phyloP scores from a whole-genome alignment of 495 filamentous ascomycete species.

The Hypoxylon trugodes region DNA sequence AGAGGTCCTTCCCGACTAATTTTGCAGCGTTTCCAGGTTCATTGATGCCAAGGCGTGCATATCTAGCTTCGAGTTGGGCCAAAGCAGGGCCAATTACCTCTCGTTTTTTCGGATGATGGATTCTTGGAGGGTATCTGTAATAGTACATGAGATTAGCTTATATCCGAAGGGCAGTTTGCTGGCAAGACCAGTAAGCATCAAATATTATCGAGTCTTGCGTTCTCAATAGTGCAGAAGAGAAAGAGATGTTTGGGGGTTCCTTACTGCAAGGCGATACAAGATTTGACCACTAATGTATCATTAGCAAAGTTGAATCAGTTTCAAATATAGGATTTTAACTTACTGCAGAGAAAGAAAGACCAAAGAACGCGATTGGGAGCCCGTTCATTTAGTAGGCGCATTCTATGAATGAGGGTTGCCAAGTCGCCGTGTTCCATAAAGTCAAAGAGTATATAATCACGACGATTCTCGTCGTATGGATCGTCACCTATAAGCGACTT shows the following conservation, averaged over 20 bases:
- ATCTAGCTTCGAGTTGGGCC: neutral
- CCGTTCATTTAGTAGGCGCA: neutral
- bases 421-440: slow-evolving; percentile 23
- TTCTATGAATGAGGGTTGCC: slow-evolving; percentile 1
- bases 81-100: neutral
- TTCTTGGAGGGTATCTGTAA: slow-evolving; percentile 24
- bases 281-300: slow-evolving; percentile 20
- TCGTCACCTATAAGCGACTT: neutral
- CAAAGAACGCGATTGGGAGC: slow-evolving; percentile 38
- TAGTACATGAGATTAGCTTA: neutral
- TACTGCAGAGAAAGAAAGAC: slow-evolving; percentile 37
- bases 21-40: neutral
- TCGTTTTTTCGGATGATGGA: slow-evolving; percentile 27
- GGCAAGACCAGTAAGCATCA: too few species aligned
- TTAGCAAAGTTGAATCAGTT: slow-evolving; percentile 19
- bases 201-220: neutral
- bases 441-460: slow-evolving; percentile 20
- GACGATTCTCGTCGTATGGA: slow-evolving; percentile 3
- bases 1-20: slow-evolving; percentile 10
- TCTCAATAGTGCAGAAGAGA: too few species aligned
- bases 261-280: slow-evolving; percentile 27
- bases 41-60: neutral
- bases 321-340: neutral
- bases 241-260: neutral
- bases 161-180: neutral